Percentiles rank a stretch among this genome's conserved stretches.
Evolutionary conservation across 139 green algal species (phyloP).

Genomic region (Asterochloris erici): DNA sequence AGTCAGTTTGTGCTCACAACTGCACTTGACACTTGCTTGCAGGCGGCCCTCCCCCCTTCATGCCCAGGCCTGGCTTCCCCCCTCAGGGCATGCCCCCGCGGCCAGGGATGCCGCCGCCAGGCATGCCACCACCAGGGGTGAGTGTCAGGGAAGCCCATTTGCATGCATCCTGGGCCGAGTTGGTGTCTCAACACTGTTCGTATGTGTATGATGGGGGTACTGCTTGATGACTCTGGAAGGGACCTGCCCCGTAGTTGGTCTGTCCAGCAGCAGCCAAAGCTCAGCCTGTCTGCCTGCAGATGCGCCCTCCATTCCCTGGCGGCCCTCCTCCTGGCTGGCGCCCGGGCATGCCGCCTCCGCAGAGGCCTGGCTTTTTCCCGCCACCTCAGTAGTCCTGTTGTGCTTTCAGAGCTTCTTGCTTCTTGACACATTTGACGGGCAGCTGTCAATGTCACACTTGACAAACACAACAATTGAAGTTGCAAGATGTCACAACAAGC

Average conservation of each 20-base stretch:
- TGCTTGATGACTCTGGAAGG: no score
- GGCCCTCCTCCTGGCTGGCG: conserved; percentile 13
- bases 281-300: not conserved
- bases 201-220: no score
- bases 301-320: conserved; percentile 25
- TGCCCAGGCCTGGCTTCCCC: conserved; percentile 33
- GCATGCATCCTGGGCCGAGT: no score
- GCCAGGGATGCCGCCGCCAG: conserved; percentile 62
- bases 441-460: not conserved
- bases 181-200: no score
- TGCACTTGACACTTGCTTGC: not conserved
- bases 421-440: not conserved
- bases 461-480: not conserved
- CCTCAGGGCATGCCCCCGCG: conserved; percentile 42
- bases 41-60: conserved; percentile 30
- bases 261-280: not conserved
- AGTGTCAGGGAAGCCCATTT: no score
- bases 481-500: not conserved
- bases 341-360: conserved; percentile 12
- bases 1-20: not conserved
- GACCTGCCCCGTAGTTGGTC: not conserved
- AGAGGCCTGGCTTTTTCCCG: conserved; percentile 19
- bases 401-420: no score
- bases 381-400: not conserved
- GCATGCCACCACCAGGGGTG: conserved; percentile 45